Conservation (phyloP, 2,329 filamentous ascomycete genomes). For the Gyromitra esculenta region DNA sequence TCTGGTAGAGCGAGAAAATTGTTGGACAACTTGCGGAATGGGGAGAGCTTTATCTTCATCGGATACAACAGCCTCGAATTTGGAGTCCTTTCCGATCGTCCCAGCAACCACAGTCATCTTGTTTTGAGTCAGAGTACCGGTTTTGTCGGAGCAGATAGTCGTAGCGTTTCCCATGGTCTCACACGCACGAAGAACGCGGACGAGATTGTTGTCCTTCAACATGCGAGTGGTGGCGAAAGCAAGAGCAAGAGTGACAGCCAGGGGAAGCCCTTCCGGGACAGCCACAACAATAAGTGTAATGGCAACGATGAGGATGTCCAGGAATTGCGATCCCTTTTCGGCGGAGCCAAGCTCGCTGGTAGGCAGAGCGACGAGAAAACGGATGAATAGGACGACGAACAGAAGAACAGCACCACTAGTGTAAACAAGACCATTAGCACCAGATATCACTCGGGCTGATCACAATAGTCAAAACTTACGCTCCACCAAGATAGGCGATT, state of each 20-base stretch:
- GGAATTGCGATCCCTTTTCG: conserved; percentile 60
- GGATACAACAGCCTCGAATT: conserved; percentile 56
- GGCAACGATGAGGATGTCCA: conserved; percentile 62
- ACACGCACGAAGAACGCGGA: conserved; percentile 73
- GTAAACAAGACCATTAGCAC: conserved; percentile 37
- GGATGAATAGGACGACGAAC: conserved; percentile 61
- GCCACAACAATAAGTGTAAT: conserved; percentile 62
- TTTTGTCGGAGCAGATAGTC: conserved; percentile 83
- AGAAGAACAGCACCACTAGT: conserved; percentile 59
- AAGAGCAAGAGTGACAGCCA: conserved; percentile 74
- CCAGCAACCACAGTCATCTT: conserved; percentile 63
- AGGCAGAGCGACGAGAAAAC: conserved; percentile 59
- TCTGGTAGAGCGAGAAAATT: conserved; percentile 67
- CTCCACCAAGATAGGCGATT: conserved; percentile 65
- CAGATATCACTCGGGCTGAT: conserved; percentile 37
- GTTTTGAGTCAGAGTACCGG: conserved; percentile 75
- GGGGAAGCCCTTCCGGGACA: conserved; percentile 62
- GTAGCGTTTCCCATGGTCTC: conserved; percentile 78
- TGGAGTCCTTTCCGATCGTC: conserved; percentile 59
- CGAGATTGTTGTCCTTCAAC: conserved; percentile 75
- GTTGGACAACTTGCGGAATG: conserved; percentile 63
- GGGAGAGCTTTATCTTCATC: conserved; percentile 59
- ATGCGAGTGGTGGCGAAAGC: conserved; percentile 75
- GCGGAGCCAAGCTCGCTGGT: conserved; percentile 55
- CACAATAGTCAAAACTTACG: conserved; percentile 9